Percentiles rank a stretch among this genome's conserved stretches.
Evolutionary conservation across 768 basidiomycete genomes (phyloP).

Genomic region (Leccinum pellstonianum): DNA sequence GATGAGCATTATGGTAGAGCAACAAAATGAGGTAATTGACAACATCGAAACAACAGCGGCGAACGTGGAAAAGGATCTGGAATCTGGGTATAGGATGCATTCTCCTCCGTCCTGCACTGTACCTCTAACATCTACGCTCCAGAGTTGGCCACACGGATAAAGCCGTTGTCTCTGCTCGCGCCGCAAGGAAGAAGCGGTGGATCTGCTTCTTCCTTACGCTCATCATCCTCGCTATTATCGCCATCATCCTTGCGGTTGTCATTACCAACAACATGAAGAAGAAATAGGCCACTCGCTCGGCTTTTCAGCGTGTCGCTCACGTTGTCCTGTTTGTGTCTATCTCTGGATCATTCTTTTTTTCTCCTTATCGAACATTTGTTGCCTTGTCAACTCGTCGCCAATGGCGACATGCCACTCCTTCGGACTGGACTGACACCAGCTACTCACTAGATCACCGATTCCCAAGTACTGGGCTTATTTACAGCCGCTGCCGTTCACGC

Average conservation of each 20-base stretch:
- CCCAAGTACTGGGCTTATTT: background rate
- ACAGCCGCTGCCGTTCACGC: conserved; percentile 8
- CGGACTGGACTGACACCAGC: conserved; percentile 15
- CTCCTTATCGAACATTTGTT: conserved; percentile 11
- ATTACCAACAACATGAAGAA: conserved; percentile 44
- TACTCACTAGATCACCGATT: conserved; percentile 17
- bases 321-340: background rate
- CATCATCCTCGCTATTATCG: conserved; percentile 64
- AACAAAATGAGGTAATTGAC: conserved; percentile 88
- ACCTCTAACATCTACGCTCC: conserved; percentile 5
- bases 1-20: conserved; percentile 95
- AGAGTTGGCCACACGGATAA: conserved; percentile 83
- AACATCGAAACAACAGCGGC: conserved; percentile 77
- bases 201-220: conserved; percentile 85
- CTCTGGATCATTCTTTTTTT: background rate
- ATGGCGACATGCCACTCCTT: conserved; percentile 21
- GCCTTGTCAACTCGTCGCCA: conserved; percentile 3
- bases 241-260: conserved; percentile 60
- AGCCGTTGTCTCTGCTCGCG: conserved; percentile 81
- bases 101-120: background rate
- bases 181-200: conserved; percentile 95
- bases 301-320: background rate
- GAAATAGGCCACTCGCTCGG: conserved; percentile 25
- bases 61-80: conserved; percentile 77
- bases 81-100: conserved; percentile 62